Conservation (phyloP, 1,284 basidiomycete species). For the Sporisorium sorghi region DNA sequence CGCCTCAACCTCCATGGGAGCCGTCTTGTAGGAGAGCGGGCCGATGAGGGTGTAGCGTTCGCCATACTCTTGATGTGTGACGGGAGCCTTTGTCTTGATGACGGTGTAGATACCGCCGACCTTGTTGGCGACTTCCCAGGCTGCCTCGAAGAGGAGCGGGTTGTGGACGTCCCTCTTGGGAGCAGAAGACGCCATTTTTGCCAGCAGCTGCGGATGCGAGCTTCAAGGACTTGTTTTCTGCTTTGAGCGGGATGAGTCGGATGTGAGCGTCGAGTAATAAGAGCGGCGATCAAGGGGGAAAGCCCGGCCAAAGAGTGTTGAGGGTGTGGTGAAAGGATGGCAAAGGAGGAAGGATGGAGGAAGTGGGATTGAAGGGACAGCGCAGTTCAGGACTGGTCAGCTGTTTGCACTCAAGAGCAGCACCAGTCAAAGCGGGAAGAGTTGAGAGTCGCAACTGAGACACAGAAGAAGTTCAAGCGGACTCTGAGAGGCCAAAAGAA, state of each 20-base stretch:
- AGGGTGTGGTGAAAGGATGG: not conserved
- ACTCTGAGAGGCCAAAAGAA: no score
- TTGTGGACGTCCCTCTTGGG: constrained; percentile 61
- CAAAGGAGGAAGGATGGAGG: not conserved
- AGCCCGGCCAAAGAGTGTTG: not conserved
- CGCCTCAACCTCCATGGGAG: constrained; percentile 96
- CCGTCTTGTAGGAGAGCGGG: constrained; percentile 93
- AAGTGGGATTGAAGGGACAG: not conserved
- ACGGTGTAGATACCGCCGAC: constrained; percentile 99
- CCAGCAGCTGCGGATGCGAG: constrained; percentile 1
- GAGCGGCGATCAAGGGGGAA: not conserved
- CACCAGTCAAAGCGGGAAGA: not conserved
- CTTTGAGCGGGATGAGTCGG: not conserved
- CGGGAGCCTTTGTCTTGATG: constrained; percentile 98
- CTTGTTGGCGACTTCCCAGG: constrained; percentile 69
- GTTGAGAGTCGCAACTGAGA: not conserved
- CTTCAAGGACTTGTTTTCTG: not conserved
- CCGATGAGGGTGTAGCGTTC: constrained; percentile 90
- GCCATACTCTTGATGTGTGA: constrained; percentile 81
- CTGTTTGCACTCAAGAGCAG: not conserved
- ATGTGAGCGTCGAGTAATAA: not conserved
- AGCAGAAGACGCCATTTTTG: constrained; percentile 27
- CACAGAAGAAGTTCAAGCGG: no score
- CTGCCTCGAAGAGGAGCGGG: constrained; percentile 65
- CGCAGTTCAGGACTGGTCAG: not conserved